Conservation (phyloP, 805 yeast species). For the Cephaloascus fragrans region DNA sequence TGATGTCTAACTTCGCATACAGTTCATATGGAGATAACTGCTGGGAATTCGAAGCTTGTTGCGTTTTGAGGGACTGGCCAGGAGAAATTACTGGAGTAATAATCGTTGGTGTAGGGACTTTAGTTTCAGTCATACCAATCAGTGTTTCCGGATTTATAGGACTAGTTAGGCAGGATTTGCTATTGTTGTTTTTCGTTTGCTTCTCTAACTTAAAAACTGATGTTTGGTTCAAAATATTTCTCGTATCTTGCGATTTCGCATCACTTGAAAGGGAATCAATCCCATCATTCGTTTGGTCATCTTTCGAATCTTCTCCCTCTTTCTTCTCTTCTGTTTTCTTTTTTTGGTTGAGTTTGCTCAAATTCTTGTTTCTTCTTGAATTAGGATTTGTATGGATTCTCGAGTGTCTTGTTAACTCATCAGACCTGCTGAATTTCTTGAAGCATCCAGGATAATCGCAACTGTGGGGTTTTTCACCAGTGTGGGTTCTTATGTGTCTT, state of each 20-base stretch:
- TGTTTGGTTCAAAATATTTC: not conserved
- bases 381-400: constrained; percentile 68
- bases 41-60: not conserved
- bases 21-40: constrained; percentile 6
- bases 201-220: not conserved
- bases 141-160: not conserved
- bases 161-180: not conserved
- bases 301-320: no score
- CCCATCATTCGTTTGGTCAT: not conserved
- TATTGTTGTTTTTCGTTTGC: not conserved
- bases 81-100: no score
- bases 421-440: constrained; percentile 60
- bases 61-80: not conserved
- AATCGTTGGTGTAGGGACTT: no score
- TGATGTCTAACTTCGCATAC: constrained; percentile 39
- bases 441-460: constrained; percentile 65
- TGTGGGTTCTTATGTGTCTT: constrained; percentile 70
- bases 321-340: not conserved
- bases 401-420: constrained; percentile 65
- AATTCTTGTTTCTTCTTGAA: constrained; percentile 48
- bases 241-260: not conserved
- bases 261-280: not conserved
- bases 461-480: constrained; percentile 77
- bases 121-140: not conserved
- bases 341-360: not conserved